Evolutionary conservation across 768 basidiomycete genomes (phyloP), one percentile per base, ranked within the genome.

Genomic region (Leccinum subtestaceum): DNA sequence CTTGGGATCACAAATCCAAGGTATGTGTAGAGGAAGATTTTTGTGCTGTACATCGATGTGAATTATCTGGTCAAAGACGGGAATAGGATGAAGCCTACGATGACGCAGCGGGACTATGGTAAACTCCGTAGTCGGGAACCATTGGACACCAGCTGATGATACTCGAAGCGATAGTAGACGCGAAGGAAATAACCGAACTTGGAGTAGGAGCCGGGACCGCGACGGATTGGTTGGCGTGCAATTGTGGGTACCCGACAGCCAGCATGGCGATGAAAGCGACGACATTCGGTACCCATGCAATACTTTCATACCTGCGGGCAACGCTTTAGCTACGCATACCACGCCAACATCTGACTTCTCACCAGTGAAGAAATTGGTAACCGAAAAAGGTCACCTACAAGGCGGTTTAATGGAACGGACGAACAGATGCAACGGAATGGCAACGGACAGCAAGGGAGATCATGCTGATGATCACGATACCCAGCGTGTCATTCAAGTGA

Each of bases 231-330:
- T 76, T 83, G 23, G 62, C 64, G 12, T 72, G 74, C 21, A 94
- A 72, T 59, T 91, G 80, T 53, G 88, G 86, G 1, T 86, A 91
- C 0, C 89, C 84, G 19, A 89, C 73, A 1, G 85, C 89, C 1
- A 89, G 69, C 34, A 84, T 84, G 49, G 88, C 77, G 31, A 91
- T 69, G 69, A 86, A 92, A 7, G 84, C 80, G 51, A 93, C 70
- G 15, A 89, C 67, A 23, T 87, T 81, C 0, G 92, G 92, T n/a
- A 93, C 74, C 91, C 91, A 93, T 0, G 85, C 81, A 5, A 88
- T 55, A 11, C 83, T 80, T 68, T 91, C 91, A 63, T 89, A 93
- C 87, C 89, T 77, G 76, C 52, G 19, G 10, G 10, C 53, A 50
- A 50, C 53, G 46, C 11, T 53, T 53, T n/a, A 56, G 43, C 25